Evolutionary conservation across 495 filamentous ascomycete species (phyloP), one percentile per base, ranked within the genome.

Genomic region (Talaromyces stipitatus): DNA sequence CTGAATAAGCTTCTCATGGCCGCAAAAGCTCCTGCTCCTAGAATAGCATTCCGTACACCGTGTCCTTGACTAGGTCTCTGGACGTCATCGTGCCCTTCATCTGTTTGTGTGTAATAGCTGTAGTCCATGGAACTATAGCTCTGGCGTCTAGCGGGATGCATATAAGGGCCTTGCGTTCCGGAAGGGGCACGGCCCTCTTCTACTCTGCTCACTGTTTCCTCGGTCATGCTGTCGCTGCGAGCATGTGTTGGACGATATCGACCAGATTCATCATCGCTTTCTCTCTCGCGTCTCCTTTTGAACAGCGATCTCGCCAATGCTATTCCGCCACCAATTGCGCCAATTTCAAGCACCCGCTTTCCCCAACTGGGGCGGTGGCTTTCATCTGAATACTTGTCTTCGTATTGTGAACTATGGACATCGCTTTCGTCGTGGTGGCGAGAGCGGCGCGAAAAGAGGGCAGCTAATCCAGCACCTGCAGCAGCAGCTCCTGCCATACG

Each of bases 1-100:
- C 78, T 84, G 62, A 86, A 83, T 62, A 84, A 76, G 65, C 84
- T 87, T 68, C 84, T 68, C 71, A 82, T 68, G 61, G 89, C 70
- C 65, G 87, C 72, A 74, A 80, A 69, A 7, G 80, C 78, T 10
- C 91, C 91, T 4, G 90, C 72, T 2, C 82, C 83, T 29, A 85
- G 81, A 26, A 94, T 60, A 1, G 85, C 85, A 63, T 91, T 83
- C 20, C 79, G 77, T 4, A 81, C 62, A 2, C 72, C 76, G 68
- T 83, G 78, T 18, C 77, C 75, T 8, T 69, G 64, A 2, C 72
- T 75, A 68, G 82, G 78, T 16, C 77, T 74, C 6, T 68, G 64
- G 28, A 71, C 68, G 16, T 68, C 64, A 20, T 73, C 69, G 2
- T 69, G 68, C 20, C 69, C 64, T 48, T 78, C 78, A 12, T 76